Base-by-base conservation (phyloP, 192 early-diverging fungal species). In the Coemansia reversa region DNA sequence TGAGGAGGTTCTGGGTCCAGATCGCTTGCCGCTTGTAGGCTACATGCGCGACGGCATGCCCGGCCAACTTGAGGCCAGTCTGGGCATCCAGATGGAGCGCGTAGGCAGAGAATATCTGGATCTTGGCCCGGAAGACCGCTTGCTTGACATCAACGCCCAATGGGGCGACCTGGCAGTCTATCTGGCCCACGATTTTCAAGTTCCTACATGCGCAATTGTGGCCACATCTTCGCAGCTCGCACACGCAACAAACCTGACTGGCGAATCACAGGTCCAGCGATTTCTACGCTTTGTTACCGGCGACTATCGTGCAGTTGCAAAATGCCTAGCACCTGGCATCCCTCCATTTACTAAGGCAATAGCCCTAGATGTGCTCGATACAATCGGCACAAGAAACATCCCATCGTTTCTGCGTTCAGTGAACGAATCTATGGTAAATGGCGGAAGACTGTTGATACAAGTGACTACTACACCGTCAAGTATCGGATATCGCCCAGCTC, bases 161-260 rank as follows among this genome's bases (percentile, higher is more conserved):
- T 83, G 81, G 81, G 81, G 81, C 29, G 76, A 78, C 29, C n/a
- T 83, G 59, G 72, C 76, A 7, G 71, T 83, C 33, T 78, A 75
- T 16, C 45, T 78, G 55, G 69, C 71, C 2, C 76, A 77, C 54
- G 70, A 72, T 51, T 69, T 60, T 22, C 65, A 68, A 19, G 70
- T 74, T 3, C 72, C 68, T 5, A 77, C 76, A 12, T 70, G 67
- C 55, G 76, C 72, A 3, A 54, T 78, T 1, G 69, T 76, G 0
- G 51, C 68, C 22, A 78, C 75, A 16, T 27, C 72, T 5, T 65
- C 72, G 45, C 81, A 78, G 63, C 72, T 77, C 14, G 61, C 65
- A 0, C 72, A 83, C 25, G 81, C 81, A 20, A 62, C 72, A 8
- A 75, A 71, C 23, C 50, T 83, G 57, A 53, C 65, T 11, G 75